Base-by-base conservation (phyloP, 2,329 filamentous ascomycete species). In the Nemania serpens region DNA sequence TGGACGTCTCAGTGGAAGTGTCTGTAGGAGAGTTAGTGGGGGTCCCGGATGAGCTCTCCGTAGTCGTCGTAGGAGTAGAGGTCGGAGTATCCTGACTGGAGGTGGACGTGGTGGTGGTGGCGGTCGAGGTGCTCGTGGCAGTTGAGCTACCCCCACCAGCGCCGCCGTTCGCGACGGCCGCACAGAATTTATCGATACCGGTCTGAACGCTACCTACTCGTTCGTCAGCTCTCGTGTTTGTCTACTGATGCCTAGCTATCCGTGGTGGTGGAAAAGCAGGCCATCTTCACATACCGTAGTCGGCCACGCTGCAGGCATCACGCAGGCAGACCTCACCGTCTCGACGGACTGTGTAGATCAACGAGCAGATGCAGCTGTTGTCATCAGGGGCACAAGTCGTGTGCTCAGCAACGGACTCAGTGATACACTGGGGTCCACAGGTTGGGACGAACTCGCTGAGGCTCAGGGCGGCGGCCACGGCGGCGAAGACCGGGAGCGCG, bases 301-400 rank as follows among this genome's bases (percentile, higher is more conserved):
- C 71, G 37, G 57, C 18, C n/a, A 45, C 52, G 53, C 64, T 67
- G 62, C 71, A 73, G 12, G 62, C 67, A 22, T 65, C 55, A 20
- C 69, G 68, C 54, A 73, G 61, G 58, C 71, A 73, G 37, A 66
- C 64, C 65, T 71, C 68, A 33, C 70, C 70, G 59, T 73, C 69
- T 2, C 68, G 61, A 55, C 70, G 69, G 49, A 73, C 62, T 10
- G 70, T 70, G 63, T 73, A 73, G 43, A 68, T 62, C 36, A 58
- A 33, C 10, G 50, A 43, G 65, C 71, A 73, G 55, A 73, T 70
- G 50, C 71, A 73, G 9, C 53, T 47, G 59, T 70, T 71, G 63
- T 73, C 71, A 22, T 47, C 43, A 22, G 58, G 49, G 9, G 53
- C 64, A 43, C 71, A 73, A 12, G 69, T 71, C 6, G 71, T 71